Conservation (phyloP, 2,329 filamentous ascomycete species). For the Pseudopithomyces chartarum region DNA sequence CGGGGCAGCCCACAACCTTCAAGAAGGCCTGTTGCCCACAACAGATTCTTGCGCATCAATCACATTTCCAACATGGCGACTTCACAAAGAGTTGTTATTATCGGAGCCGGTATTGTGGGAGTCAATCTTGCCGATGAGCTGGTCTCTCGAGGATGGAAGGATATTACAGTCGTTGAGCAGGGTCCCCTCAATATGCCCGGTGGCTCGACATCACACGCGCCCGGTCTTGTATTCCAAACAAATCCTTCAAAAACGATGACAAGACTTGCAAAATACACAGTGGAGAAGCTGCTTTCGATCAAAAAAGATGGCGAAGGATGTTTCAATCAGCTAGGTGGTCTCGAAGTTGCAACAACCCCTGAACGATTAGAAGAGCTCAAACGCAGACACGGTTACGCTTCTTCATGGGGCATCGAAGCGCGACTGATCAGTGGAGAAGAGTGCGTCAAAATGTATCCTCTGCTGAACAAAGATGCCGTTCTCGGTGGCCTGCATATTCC, state of each 20-base stretch:
- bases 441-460: constrained; percentile 60
- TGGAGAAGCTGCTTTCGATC: constrained; percentile 63
- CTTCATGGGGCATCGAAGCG: constrained; percentile 65
- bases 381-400: constrained; percentile 65
- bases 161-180: constrained; percentile 69
- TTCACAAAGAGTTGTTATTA: constrained; percentile 49
- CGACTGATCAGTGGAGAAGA: constrained; percentile 58
- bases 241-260: constrained; percentile 64
- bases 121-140: constrained; percentile 69
- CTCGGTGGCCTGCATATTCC: constrained; percentile 66
- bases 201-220: constrained; percentile 69
- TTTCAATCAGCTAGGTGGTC: constrained; percentile 67
- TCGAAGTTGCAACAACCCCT: constrained; percentile 66
- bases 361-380: constrained; percentile 65
- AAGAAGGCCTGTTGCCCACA: constrained; percentile 5
- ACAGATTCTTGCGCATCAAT: neutral
- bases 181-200: constrained; percentile 66
- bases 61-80: constrained; percentile 25
- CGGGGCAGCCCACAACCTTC: constrained; percentile 1
- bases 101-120: constrained; percentile 67
- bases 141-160: constrained; percentile 63
- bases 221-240: constrained; percentile 68
- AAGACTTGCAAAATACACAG: constrained; percentile 64
- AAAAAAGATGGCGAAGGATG: constrained; percentile 52
- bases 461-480: constrained; percentile 58